These are phyloP conservation scores for Potentilla sterilis DNA, from an alignment of 306 rosid species.

Conservation along the genomic window DNA sequence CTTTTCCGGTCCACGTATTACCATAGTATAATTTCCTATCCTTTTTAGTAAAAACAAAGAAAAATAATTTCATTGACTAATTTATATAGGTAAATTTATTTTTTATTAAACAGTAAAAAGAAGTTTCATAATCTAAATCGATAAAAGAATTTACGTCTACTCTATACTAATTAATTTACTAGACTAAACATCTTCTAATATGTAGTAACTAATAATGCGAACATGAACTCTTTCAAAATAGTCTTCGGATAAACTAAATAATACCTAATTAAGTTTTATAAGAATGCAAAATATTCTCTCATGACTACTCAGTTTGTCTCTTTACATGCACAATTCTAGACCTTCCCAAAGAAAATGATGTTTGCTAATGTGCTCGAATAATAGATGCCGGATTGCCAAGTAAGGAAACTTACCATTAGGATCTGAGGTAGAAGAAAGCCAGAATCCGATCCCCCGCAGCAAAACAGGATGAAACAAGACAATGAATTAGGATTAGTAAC, in stretches of 20 bases:
- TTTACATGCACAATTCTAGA: neutral
- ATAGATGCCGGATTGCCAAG: neutral
- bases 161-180: no score
- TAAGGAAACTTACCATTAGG: constrained; percentile 64
- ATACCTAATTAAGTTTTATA: no score
- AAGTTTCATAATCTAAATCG: no score
- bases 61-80: no score
- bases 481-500: constrained; percentile 18
- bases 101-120: no score
- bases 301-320: neutral
- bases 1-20: neutral
- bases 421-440: constrained; percentile 52
- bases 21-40: no score
- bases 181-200: no score
- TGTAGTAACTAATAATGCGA: no score
- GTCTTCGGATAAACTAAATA: no score
- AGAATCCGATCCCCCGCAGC: constrained; percentile 24
- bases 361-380: neutral
- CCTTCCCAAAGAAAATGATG: neutral
- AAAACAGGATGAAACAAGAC: neutral
- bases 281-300: neutral
- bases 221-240: no score
- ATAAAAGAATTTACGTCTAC: no score
- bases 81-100: no score
- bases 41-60: neutral